A percentile compares a stretch with the other conserved stretches of the same genome.
Conservation (phyloP, 805 yeast genomes). For the Metschnikowia drakensbergensis region DNA sequence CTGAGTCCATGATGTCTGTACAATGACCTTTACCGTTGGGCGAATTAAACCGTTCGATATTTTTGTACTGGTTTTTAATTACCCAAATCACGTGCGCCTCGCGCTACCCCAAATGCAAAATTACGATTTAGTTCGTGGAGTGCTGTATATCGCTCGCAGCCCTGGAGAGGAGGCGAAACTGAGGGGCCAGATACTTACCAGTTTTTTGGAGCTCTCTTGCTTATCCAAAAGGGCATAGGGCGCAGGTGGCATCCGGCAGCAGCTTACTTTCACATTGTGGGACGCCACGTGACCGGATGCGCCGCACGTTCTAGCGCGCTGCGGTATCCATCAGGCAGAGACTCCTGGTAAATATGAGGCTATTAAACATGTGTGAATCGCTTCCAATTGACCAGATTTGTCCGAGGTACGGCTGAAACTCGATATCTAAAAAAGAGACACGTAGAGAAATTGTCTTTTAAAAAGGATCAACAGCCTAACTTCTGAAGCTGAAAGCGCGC, state of each 20-base stretch:
- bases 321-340: background rate
- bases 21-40: background rate
- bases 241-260: too few relatives aligned
- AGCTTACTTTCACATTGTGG: background rate
- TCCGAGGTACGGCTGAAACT: too few relatives aligned
- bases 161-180: background rate
- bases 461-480: too few relatives aligned
- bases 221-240: too few relatives aligned
- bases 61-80: slow-evolving; percentile 6
- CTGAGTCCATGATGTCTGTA: slow-evolving; percentile 8
- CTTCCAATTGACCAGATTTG: too few relatives aligned
- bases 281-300: background rate
- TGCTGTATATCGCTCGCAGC: background rate
- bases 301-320: background rate
- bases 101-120: slow-evolving; percentile 3
- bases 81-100: slow-evolving; percentile 5
- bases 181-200: background rate
- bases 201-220: too few relatives aligned
- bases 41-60: background rate
- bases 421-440: too few relatives aligned
- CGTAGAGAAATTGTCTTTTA: too few relatives aligned
- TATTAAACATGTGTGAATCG: background rate
- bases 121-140: background rate
- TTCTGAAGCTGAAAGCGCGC: too few relatives aligned
- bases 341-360: too few relatives aligned